Evolutionary conservation across 139 green algal genomes (phyloP), one percentile per base, ranked within the genome.

Genomic region (Klebsormidium nitens): DNA sequence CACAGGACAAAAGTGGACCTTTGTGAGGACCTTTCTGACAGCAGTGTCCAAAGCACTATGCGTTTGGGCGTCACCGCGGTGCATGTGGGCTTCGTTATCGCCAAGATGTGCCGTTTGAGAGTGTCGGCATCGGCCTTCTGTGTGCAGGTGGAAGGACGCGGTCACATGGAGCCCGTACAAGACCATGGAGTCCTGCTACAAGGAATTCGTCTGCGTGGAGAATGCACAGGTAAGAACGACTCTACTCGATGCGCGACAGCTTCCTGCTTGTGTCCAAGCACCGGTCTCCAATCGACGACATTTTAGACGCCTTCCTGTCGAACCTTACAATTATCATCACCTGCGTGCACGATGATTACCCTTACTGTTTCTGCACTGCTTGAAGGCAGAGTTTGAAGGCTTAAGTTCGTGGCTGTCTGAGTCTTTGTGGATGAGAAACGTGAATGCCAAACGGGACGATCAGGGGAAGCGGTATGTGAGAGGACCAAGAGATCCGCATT

Each of bases 131-230:
- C 14, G 8, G 55, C 11, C 11, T 38, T 63, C 11, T 59, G 26
- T 55, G 11, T 52, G 19, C 44, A 52, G 11, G n/a, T 83, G 65
- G 65, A 74, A 32, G 32, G 77, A 83, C 59, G 52, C 59, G 0
- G 71, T 83, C 19, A 44, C 80, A 36, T 83, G 77, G 77, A 83
- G 67, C 62, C 77, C 77, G 0, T 36, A 71, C 35, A 23, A 71
- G 17, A 77, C 35, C 38, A 83, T 83, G 77, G 28, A 58, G 2
- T 59, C 55, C 39, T 83, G 66, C 77, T 83, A 83, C 59, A 60
- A 77, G 57, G 57, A 79, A 39, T 83, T 83, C 37, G 70, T 74
- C 28, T 83, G 76, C 47, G 76, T 83, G 19, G 76, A 83, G 55
- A 67, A 58, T 40, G 76, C 70, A 28, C 32, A 71, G 62, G 58